Percentiles rank a stretch among this genome's conserved stretches.
Evolutionary conservation across 495 filamentous ascomycete genomes (phyloP).

Genomic region (Penicillium lividum): DNA sequence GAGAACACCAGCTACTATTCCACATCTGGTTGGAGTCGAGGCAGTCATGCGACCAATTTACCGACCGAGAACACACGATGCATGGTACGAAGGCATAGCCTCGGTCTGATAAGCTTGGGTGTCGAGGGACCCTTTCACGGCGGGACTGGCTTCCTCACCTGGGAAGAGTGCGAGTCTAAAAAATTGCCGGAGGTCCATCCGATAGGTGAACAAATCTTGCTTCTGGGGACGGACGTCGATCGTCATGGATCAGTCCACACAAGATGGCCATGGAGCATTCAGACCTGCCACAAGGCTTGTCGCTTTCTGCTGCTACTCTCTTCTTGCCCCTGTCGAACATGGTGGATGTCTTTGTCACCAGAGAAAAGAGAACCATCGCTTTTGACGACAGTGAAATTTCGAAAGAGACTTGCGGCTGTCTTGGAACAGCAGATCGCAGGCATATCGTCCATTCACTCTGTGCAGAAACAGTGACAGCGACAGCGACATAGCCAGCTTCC

Average conservation of each 20-base stretch:
- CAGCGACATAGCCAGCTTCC: no score
- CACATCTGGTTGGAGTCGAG: background rate
- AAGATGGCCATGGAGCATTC: background rate
- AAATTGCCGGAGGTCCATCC: background rate
- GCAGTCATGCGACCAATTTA: background rate
- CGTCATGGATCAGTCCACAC: background rate
- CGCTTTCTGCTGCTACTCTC: background rate
- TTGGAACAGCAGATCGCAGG: conserved; percentile 1
- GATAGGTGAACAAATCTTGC: background rate
- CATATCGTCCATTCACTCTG: background rate
- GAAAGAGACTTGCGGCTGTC: background rate
- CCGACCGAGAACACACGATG: background rate
- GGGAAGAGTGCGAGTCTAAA: background rate
- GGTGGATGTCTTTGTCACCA: background rate
- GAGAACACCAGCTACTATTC: background rate
- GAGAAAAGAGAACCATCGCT: background rate
- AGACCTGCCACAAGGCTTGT: background rate
- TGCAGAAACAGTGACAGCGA: background rate
- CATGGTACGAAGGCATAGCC: background rate
- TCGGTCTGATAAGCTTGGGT: background rate
- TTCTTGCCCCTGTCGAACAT: background rate
- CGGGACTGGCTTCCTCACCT: background rate
- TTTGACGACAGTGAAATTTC: background rate
- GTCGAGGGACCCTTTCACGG: background rate
- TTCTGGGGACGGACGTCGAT: background rate